phyloP scores from a whole-genome alignment of 2,329 filamentous ascomycete genomes.

The Furcasterigmium sp. region DNA sequence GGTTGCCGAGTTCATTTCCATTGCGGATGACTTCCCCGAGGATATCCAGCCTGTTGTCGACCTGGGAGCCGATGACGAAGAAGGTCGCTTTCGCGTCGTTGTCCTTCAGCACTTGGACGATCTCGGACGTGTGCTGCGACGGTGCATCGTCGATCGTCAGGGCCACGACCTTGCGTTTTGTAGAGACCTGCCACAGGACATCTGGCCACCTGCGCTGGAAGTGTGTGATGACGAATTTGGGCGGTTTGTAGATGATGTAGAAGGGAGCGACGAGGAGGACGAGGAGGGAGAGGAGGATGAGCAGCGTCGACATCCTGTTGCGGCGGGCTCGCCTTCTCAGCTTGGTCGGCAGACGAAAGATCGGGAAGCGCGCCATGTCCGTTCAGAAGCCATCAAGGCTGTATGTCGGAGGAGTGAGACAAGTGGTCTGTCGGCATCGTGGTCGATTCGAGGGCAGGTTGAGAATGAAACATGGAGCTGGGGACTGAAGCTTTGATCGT shows the following conservation, averaged over 20 bases:
- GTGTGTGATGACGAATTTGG: constrained; percentile 62
- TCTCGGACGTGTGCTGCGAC: constrained; percentile 64
- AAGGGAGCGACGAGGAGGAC: constrained; percentile 30
- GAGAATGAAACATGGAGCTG: constrained; percentile 5
- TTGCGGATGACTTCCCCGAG: constrained; percentile 53
- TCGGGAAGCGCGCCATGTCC: constrained; percentile 27
- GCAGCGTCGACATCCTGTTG: constrained; percentile 51
- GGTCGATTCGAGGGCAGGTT: neutral
- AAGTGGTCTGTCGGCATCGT: neutral
- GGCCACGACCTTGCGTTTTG: constrained; percentile 62
- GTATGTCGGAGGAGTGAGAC: neutral
- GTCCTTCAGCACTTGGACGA: constrained; percentile 60
- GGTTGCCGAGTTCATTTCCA: constrained; percentile 75
- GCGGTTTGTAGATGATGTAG: constrained; percentile 66
- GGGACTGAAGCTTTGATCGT: constrained; percentile 4
- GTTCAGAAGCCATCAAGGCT: neutral
- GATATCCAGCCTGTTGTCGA: constrained; percentile 47
- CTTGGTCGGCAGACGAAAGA: constrained; percentile 51
- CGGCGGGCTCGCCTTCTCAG: constrained; percentile 53
- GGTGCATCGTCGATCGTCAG: constrained; percentile 87
- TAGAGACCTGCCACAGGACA: constrained; percentile 67
- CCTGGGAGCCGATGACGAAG: constrained; percentile 81
- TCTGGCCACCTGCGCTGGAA: constrained; percentile 69
- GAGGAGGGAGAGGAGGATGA: constrained; percentile 31
- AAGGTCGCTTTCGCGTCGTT: constrained; percentile 74